A percentile compares a stretch with the other conserved stretches of the same genome.
phyloP scores from a whole-genome alignment of 164 flowering plant species.

The Berberis vulgaris region DNA sequence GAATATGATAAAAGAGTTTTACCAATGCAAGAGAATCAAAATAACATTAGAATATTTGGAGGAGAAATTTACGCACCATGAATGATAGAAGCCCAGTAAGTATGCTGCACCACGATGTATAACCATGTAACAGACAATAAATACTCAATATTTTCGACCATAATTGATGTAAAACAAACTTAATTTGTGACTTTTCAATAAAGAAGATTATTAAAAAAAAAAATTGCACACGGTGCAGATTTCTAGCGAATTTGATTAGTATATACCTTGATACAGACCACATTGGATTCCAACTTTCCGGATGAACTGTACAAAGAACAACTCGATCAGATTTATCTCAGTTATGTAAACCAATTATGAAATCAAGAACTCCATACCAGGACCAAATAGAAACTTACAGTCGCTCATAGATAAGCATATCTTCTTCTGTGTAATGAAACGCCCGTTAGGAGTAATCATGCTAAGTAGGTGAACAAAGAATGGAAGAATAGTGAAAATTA shows the following conservation, averaged over 20 bases:
- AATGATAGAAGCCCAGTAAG: conserved; percentile 95
- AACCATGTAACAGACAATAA: conserved; percentile 16
- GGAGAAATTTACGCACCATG: conserved; percentile 57
- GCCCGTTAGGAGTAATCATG: conserved; percentile 97
- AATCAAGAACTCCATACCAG: background rate
- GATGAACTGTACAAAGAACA: conserved; percentile 61
- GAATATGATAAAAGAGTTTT: too few species aligned
- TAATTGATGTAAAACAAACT: too few species aligned
- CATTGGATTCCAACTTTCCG: conserved; percentile 99
- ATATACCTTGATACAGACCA: conserved; percentile 95
- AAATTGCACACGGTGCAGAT: too few species aligned
- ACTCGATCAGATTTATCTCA: background rate
- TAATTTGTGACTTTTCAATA: too few species aligned
- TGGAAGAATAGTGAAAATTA: conserved; percentile 6
- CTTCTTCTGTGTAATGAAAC: conserved; percentile 85
- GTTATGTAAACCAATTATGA: background rate
- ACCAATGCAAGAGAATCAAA: background rate
- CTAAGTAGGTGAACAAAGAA: conserved; percentile 22
- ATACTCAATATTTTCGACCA: background rate
- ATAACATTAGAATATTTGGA: background rate
- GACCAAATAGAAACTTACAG: conserved; percentile 46
- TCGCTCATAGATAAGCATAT: conserved; percentile 97
- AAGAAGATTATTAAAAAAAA: too few species aligned
- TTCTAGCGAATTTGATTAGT: too few species aligned
- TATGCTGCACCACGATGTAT: conserved; percentile 58